Evolutionary conservation across 2,329 filamentous ascomycete species (phyloP).

Genomic region (Cladophialophora exuberans): DNA sequence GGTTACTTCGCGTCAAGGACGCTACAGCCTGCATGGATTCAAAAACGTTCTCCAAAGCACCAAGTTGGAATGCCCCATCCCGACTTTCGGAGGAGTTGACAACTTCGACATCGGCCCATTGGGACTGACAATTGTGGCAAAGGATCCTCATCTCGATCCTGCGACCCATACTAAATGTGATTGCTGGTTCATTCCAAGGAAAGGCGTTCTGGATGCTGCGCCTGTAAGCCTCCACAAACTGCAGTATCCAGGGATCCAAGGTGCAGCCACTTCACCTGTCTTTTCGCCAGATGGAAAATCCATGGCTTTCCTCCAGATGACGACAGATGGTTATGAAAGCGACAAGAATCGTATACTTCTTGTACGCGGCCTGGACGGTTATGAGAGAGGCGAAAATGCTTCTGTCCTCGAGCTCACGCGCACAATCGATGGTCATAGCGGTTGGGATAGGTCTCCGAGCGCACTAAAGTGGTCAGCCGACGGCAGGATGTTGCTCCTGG

Average conservation of each 20-base stretch:
- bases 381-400: slow-evolving; percentile 36
- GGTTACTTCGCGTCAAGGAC: slow-evolving; percentile 42
- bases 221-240: slow-evolving; percentile 39
- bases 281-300: slow-evolving; percentile 49
- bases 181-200: slow-evolving; percentile 50
- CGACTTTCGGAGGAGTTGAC: slow-evolving; percentile 51
- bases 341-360: slow-evolving; percentile 51
- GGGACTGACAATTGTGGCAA: slow-evolving; percentile 45
- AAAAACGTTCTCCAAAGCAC: slow-evolving; percentile 47
- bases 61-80: slow-evolving; percentile 51
- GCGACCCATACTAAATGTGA: slow-evolving; percentile 52
- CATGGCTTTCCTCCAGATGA: slow-evolving; percentile 49
- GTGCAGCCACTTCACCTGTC: slow-evolving; percentile 50
- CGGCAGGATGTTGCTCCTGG: slow-evolving; percentile 45
- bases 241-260: slow-evolving; percentile 40
- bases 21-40: slow-evolving; percentile 43
- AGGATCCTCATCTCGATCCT: slow-evolving; percentile 49
- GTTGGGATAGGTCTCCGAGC: slow-evolving; percentile 49
- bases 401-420: slow-evolving; percentile 35
- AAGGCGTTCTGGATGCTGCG: slow-evolving; percentile 44
- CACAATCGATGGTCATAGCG: slow-evolving; percentile 41
- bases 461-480: slow-evolving; percentile 47
- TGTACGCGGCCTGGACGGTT: slow-evolving; percentile 44
- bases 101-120: slow-evolving; percentile 51
- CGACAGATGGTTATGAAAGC: slow-evolving; percentile 50